Percentiles rank a stretch among this genome's conserved stretches.
phyloP scores from a whole-genome alignment of 164 flowering plant genomes.

The Santalum album region DNA sequence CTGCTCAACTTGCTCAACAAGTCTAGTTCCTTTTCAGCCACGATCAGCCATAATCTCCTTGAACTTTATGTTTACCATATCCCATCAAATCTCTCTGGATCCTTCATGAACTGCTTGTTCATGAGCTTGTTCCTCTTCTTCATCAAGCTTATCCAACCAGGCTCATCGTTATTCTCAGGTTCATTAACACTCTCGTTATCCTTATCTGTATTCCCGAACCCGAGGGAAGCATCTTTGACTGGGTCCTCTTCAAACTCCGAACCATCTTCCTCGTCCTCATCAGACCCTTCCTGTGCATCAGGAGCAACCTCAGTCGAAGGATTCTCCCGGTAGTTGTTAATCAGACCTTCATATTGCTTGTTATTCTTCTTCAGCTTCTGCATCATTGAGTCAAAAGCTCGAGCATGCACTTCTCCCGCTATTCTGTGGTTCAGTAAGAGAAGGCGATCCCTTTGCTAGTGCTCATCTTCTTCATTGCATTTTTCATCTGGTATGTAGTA shows the following conservation, averaged over 20 bases:
- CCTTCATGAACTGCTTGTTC: conserved; percentile 71
- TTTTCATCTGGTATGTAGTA: conserved; percentile 79
- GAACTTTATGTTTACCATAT: conserved; percentile 71
- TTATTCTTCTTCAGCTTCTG: conserved; percentile 94
- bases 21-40: conserved; percentile 93
- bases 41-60: conserved; percentile 78
- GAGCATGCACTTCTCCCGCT: too few relatives aligned
- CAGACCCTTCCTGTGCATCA: conserved; percentile 13
- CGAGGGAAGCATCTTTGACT: conserved; percentile 9
- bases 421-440: too few relatives aligned
- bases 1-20: conserved; percentile 89
- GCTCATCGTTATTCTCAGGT: conserved; percentile 3
- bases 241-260: conserved; percentile 47
- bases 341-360: conserved; percentile 70
- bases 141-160: conserved; percentile 55
- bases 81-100: conserved; percentile 83
- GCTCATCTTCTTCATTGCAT: conserved; percentile 92
- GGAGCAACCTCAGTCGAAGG: conserved; percentile 69
- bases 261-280: conserved; percentile 27
- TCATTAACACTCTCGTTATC: conserved; percentile 16
- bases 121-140: conserved; percentile 74
- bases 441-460: too few relatives aligned
- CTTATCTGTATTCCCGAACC: conserved; percentile 26
- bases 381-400: conserved; percentile 86
- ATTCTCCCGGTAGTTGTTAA: conserved; percentile 59